Evolutionary conservation across 2,329 filamentous ascomycete species (phyloP).

Genomic region (Fusarium liriodendri): DNA sequence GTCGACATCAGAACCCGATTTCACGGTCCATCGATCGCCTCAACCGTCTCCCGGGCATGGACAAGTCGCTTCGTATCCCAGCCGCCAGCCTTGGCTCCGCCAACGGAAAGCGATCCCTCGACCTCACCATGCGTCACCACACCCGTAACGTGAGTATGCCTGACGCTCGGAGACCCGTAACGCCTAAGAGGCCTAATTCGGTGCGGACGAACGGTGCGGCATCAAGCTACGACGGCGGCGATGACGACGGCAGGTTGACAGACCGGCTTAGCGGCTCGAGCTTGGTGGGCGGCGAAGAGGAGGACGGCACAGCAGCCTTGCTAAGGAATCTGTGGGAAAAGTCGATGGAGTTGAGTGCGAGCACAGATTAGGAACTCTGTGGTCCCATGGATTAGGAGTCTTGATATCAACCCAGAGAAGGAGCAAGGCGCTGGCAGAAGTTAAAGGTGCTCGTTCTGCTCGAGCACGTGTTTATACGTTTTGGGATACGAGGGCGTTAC

Average conservation of each 20-base stretch:
- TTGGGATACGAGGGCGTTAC: slow-evolving; percentile 5
- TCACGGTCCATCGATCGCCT: slow-evolving; percentile 67
- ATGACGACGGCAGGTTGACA: slow-evolving; percentile 55
- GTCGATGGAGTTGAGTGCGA: slow-evolving; percentile 67
- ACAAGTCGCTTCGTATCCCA: slow-evolving; percentile 63
- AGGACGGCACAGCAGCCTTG: slow-evolving; percentile 62
- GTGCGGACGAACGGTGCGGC: slow-evolving; percentile 53
- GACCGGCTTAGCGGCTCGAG: slow-evolving; percentile 62
- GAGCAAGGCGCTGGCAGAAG: background rate
- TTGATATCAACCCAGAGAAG: background rate
- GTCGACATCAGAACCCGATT: slow-evolving; percentile 77
- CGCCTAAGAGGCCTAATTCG: slow-evolving; percentile 50
- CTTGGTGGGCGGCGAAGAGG: slow-evolving; percentile 60
- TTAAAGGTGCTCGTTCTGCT: slow-evolving; percentile 5
- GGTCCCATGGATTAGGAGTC: background rate
- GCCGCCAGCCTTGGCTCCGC: slow-evolving; percentile 52
- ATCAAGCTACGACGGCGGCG: slow-evolving; percentile 60
- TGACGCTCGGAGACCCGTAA: slow-evolving; percentile 46
- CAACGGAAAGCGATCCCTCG: slow-evolving; percentile 51
- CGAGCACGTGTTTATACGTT: slow-evolving; percentile 15
- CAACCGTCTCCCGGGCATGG: slow-evolving; percentile 60
- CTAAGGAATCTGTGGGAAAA: slow-evolving; percentile 72
- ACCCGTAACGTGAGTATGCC: slow-evolving; percentile 54
- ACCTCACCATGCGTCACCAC: slow-evolving; percentile 50
- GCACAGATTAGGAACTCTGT: slow-evolving; percentile 43